A percentile compares a stretch with the other conserved stretches of the same genome.
These are phyloP conservation scores for Linum tenue DNA, from an alignment of 345 rosid species.

Conservation along the genomic window DNA sequence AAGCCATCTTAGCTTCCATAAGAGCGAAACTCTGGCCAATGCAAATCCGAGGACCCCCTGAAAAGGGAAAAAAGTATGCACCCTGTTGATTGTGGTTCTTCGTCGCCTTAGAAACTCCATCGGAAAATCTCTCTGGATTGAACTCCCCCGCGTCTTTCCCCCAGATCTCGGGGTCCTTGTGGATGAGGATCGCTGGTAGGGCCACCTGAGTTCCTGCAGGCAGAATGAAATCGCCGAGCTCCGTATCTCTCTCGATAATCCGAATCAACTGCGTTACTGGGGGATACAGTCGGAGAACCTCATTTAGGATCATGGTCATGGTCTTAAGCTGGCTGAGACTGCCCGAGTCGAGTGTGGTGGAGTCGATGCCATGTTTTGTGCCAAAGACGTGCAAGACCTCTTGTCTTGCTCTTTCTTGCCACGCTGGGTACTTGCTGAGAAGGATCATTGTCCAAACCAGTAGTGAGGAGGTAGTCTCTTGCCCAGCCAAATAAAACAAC, in stretches of 20 bases:
- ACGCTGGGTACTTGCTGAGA: constrained; percentile 4
- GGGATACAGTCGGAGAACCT: constrained; percentile 17
- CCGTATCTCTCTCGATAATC: background rate
- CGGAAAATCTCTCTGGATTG: constrained; percentile 3
- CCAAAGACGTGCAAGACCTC: constrained; percentile 18
- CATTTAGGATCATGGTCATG: constrained; percentile 16
- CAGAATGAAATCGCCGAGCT: constrained; percentile 7
- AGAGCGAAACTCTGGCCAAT: constrained; percentile 6
- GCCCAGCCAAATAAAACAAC: constrained; percentile 19
- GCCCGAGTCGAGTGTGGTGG: constrained; percentile 7
- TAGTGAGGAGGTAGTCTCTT: constrained; percentile 10
- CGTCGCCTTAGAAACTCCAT: background rate
- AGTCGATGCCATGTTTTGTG: background rate
- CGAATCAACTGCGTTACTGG: background rate
- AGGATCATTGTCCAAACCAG: constrained; percentile 21
- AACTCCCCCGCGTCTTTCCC: constrained; percentile 28
- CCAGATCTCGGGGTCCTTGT: constrained; percentile 12
- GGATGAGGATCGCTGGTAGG: constrained; percentile 5
- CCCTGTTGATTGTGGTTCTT: background rate
- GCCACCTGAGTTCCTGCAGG: constrained; percentile 7
- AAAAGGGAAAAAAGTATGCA: background rate
- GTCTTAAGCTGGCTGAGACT: constrained; percentile 18
- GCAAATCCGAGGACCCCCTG: constrained; percentile 6
- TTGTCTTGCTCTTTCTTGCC: constrained; percentile 15
- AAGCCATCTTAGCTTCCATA: background rate